Conservation (phyloP, 768 basidiomycete species). For the Serendipita sp. region DNA sequence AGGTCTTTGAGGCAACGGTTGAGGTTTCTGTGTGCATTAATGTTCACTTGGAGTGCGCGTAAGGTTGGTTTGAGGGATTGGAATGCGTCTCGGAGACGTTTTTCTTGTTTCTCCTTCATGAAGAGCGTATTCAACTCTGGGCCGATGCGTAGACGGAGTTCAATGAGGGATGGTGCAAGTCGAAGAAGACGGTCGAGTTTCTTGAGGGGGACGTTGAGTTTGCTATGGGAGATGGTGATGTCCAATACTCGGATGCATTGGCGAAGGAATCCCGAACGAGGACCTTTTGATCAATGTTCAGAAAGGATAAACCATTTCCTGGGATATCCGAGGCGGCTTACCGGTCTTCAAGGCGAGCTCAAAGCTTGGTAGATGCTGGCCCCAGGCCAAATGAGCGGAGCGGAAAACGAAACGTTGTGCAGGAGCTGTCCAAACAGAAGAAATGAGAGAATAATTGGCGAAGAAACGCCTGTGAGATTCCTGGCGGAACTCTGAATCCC, state of each 20-base stretch:
- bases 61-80: neutral
- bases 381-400: neutral
- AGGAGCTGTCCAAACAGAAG: neutral
- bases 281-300: neutral
- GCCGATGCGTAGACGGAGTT: neutral
- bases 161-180: neutral
- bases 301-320: no score
- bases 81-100: neutral
- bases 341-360: neutral
- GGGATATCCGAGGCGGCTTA: no score
- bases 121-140: neutral
- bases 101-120: neutral
- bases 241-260: neutral
- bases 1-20: neutral
- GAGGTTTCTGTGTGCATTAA: neutral
- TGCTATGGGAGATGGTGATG: neutral
- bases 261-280: neutral
- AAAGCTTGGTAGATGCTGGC: neutral
- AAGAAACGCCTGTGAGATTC: neutral
- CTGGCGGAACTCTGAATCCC: constrained; percentile 6
- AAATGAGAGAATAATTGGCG: neutral
- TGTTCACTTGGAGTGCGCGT: neutral
- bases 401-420: constrained; percentile 1
- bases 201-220: neutral
- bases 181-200: neutral